Evolutionary conservation across 371 early-diverging fungal genomes (phyloP).

Genomic region (Lichtheimia corymbifera): DNA sequence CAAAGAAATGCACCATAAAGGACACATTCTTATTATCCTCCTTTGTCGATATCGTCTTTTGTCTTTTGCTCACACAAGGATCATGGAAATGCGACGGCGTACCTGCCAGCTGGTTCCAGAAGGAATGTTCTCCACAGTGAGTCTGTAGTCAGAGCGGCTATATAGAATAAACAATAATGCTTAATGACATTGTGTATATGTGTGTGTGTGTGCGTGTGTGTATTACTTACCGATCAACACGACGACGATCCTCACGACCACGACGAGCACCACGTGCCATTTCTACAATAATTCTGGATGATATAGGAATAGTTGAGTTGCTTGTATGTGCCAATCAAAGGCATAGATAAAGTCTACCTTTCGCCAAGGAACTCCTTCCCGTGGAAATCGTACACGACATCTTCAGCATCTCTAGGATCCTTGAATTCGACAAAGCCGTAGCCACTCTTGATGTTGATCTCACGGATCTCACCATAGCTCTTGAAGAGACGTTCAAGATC

Average conservation of each 20-base stretch:
- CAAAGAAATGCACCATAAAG: too few relatives aligned
- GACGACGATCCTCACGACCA: slow-evolving; percentile 47
- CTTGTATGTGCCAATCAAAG: background rate
- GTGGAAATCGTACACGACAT: slow-evolving; percentile 72
- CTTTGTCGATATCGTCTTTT: too few relatives aligned
- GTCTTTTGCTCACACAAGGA: too few relatives aligned
- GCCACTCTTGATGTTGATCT: slow-evolving; percentile 73
- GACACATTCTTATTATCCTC: too few relatives aligned
- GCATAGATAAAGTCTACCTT: slow-evolving; percentile 49
- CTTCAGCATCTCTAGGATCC: slow-evolving; percentile 73
- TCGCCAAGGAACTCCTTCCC: slow-evolving; percentile 74
- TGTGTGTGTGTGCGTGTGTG: too few relatives aligned
- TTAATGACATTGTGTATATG: too few relatives aligned
- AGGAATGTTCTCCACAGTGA: slow-evolving; percentile 73
- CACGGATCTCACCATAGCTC: slow-evolving; percentile 70
- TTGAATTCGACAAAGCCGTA: slow-evolving; percentile 82
- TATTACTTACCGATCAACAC: slow-evolving; percentile 34
- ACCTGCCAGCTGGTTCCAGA: slow-evolving; percentile 83
- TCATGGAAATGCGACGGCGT: slow-evolving; percentile 29
- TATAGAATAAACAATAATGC: slow-evolving; percentile 6
- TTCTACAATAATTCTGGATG: slow-evolving; percentile 70
- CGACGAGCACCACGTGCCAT: slow-evolving; percentile 70
- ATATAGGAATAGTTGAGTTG: background rate
- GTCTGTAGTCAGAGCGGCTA: slow-evolving; percentile 58
- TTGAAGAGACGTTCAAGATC: slow-evolving; percentile 73